Conservation (phyloP, 2,329 filamentous ascomycete species). For the Trichoderma sp. region DNA sequence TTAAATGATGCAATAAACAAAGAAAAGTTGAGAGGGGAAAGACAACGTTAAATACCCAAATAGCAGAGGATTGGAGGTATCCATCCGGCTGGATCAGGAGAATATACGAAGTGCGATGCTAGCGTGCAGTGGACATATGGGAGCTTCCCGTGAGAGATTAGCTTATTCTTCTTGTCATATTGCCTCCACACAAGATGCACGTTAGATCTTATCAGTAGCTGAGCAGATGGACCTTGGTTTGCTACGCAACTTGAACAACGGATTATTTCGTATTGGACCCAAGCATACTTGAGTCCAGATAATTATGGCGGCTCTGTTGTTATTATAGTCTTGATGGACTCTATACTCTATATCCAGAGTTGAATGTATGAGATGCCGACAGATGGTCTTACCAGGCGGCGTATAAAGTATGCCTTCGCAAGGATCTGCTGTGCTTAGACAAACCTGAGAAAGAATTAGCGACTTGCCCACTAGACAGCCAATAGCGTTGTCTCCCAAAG, state of each 20-base stretch:
- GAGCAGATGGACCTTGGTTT: neutral
- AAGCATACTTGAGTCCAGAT: neutral
- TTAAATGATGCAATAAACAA: neutral
- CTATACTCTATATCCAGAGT: neutral
- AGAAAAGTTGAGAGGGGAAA: neutral
- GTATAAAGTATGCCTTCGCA: neutral
- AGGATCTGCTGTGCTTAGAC: neutral
- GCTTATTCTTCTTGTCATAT: neutral
- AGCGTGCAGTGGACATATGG: neutral
- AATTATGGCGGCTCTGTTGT: neutral
- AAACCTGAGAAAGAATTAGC: neutral
- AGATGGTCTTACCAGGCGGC: neutral
- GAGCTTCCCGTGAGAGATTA: neutral
- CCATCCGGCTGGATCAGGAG: neutral
- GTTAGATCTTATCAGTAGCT: neutral
- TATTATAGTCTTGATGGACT: neutral
- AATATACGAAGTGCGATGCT: neutral
- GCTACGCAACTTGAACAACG: neutral
- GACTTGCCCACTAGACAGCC: neutral
- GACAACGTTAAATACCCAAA: neutral
- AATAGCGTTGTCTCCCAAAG: neutral
- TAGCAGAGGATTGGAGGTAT: neutral
- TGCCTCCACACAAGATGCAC: neutral
- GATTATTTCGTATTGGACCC: neutral
- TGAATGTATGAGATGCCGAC: neutral